Percentiles rank a stretch among this genome's conserved stretches.
Evolutionary conservation across 352 stramenopile species (phyloP).

Genomic region (Pythium aquatile): DNA sequence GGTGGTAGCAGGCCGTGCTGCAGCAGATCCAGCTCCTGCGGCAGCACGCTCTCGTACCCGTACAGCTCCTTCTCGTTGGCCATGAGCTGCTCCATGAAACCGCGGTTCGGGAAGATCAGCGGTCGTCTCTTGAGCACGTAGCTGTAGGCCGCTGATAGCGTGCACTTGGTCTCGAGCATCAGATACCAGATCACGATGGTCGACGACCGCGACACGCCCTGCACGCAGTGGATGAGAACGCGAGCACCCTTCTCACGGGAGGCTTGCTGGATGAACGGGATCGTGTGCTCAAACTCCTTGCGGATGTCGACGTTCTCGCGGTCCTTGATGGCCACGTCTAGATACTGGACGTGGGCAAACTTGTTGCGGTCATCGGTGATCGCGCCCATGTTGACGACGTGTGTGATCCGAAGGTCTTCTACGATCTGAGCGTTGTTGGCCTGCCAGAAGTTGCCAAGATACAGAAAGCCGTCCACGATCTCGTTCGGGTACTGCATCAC

Average conservation of each 20-base stretch:
- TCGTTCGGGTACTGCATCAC: constrained; percentile 69
- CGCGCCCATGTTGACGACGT: constrained; percentile 73
- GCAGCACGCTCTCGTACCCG: constrained; percentile 56
- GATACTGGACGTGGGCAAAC: constrained; percentile 54
- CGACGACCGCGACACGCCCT: constrained; percentile 74
- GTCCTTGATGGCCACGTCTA: constrained; percentile 66
- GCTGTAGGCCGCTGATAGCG: constrained; percentile 71
- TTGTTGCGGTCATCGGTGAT: constrained; percentile 57
- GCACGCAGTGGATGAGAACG: constrained; percentile 83
- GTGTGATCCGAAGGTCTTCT: constrained; percentile 57
- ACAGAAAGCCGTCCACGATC: constrained; percentile 71
- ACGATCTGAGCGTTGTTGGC: constrained; percentile 59
- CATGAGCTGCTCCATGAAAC: constrained; percentile 80
- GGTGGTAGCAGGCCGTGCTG: constrained; percentile 62
- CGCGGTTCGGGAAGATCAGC: constrained; percentile 77
- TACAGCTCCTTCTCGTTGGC: constrained; percentile 65
- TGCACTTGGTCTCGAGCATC: constrained; percentile 70
- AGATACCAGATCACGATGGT: constrained; percentile 82
- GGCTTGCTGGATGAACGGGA: constrained; percentile 57
- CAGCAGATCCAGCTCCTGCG: constrained; percentile 66
- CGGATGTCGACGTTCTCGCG: constrained; percentile 58
- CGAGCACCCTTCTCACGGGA: constrained; percentile 28
- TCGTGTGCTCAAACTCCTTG: constrained; percentile 43
- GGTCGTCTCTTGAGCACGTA: constrained; percentile 75
- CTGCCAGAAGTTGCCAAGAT: constrained; percentile 81